Conservation (phyloP, 345 rosid genomes). For the Populus davidiana region DNA sequence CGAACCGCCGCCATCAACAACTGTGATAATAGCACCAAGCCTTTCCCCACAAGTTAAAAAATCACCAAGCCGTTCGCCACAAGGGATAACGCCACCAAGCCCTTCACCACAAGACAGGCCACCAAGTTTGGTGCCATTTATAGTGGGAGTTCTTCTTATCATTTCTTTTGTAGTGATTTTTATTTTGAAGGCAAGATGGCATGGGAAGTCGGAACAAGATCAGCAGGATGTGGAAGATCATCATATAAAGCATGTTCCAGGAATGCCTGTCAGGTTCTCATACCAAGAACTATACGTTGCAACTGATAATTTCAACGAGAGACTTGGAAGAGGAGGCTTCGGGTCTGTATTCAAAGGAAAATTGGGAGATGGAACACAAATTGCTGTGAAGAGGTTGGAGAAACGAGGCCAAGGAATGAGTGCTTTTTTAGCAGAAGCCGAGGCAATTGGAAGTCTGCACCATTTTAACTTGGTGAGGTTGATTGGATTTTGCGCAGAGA, state of each 20-base stretch:
- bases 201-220: not conserved
- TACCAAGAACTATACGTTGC: constrained; percentile 48
- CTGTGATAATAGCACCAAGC: too few relatives aligned
- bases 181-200: too few relatives aligned
- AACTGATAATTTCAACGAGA: constrained; percentile 50
- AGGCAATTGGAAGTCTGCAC: constrained; percentile 61
- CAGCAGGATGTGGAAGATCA: too few relatives aligned
- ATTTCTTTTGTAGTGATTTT: too few relatives aligned
- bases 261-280: constrained; percentile 47
- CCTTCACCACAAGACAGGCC: too few relatives aligned
- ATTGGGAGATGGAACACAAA: constrained; percentile 62
- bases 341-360: constrained; percentile 73
- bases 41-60: too few relatives aligned
- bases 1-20: too few relatives aligned
- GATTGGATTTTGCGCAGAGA: constrained; percentile 9
- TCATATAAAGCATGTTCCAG: too few relatives aligned
- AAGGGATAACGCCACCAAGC: too few relatives aligned
- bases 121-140: too few relatives aligned
- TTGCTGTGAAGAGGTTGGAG: constrained; percentile 75
- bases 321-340: constrained; percentile 78
- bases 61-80: too few relatives aligned
- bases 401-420: constrained; percentile 60
- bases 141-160: too few relatives aligned
- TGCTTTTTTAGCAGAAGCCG: constrained; percentile 66
- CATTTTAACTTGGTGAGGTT: constrained; percentile 44